These are phyloP conservation scores for Ganoderma multipileum DNA, from an alignment of 1,284 basidiomycete species.

Conservation along the genomic window DNA sequence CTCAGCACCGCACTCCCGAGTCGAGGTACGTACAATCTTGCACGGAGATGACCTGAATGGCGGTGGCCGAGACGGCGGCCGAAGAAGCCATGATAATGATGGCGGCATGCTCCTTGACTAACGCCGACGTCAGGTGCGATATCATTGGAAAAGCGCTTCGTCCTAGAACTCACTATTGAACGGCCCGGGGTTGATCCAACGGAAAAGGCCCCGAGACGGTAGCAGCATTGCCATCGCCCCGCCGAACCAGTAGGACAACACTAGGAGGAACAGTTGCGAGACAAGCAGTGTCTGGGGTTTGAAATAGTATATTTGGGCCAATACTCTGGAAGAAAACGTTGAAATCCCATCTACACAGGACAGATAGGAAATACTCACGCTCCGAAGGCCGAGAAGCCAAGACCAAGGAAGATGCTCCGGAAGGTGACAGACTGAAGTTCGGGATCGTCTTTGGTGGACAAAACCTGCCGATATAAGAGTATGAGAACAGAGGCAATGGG, in stretches of 20 bases:
- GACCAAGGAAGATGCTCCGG: slow-evolving; percentile 45
- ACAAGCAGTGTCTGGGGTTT: slow-evolving; percentile 45
- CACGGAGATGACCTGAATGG: slow-evolving; percentile 46
- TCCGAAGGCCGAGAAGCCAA: slow-evolving; percentile 45
- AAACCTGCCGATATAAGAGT: slow-evolving; percentile 34
- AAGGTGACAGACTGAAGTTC: slow-evolving; percentile 46
- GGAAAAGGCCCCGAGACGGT: slow-evolving; percentile 43
- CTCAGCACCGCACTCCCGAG: not conserved
- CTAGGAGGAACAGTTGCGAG: slow-evolving; percentile 43
- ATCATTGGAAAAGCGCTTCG: not conserved
- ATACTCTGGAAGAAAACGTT: slow-evolving; percentile 37
- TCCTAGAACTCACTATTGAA: slow-evolving; percentile 45
- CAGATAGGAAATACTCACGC: slow-evolving; percentile 33
- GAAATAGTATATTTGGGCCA: slow-evolving; percentile 48
- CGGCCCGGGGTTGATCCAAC: slow-evolving; percentile 51
- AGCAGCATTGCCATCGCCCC: slow-evolving; percentile 42
- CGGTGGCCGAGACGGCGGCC: slow-evolving; percentile 44
- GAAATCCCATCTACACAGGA: slow-evolving; percentile 14
- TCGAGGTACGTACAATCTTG: slow-evolving; percentile 38
- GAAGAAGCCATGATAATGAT: slow-evolving; percentile 47
- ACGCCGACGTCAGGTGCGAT: not conserved
- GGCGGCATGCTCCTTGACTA: slow-evolving; percentile 44
- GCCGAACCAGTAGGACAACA: slow-evolving; percentile 47
- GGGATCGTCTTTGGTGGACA: slow-evolving; percentile 47
- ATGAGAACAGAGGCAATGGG: not conserved